Evolutionary conservation across 164 flowering plant genomes (phyloP).

Genomic region (Nymphaea colorata): DNA sequence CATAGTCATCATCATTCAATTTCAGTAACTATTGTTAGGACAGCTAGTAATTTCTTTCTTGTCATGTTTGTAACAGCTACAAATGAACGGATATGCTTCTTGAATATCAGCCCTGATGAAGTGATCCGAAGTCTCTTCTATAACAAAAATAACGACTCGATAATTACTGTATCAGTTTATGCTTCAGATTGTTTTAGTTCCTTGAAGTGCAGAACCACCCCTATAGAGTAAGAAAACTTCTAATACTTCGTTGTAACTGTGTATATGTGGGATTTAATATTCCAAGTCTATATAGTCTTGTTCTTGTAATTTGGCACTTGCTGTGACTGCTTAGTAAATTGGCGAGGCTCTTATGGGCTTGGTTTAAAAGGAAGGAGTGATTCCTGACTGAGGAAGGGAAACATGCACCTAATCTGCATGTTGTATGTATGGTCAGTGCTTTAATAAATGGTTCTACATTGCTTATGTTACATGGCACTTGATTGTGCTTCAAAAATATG

Average conservation of each 20-base stretch:
- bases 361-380: too few species aligned
- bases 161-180: constrained; percentile 89
- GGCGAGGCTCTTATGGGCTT: too few species aligned
- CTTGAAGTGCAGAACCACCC: constrained; percentile 80
- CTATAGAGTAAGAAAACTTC: constrained; percentile 48
- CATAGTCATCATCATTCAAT: not conserved
- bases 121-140: constrained; percentile 83
- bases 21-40: not conserved
- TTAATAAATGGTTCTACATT: too few species aligned
- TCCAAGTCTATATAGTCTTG: not conserved
- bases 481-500: not conserved
- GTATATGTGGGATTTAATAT: too few species aligned
- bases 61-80: constrained; percentile 35
- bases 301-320: not conserved
- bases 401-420: too few species aligned
- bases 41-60: not conserved
- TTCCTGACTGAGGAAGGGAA: too few species aligned
- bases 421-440: too few species aligned
- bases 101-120: constrained; percentile 78
- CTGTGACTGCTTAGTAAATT: too few species aligned
- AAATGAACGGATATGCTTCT: constrained; percentile 66
- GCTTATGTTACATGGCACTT: too few species aligned
- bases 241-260: too few species aligned
- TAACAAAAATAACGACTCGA: constrained; percentile 82
- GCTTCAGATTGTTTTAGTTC: constrained; percentile 91